Conservation (phyloP, 495 filamentous ascomycete genomes). For the Penicillium canescens region DNA sequence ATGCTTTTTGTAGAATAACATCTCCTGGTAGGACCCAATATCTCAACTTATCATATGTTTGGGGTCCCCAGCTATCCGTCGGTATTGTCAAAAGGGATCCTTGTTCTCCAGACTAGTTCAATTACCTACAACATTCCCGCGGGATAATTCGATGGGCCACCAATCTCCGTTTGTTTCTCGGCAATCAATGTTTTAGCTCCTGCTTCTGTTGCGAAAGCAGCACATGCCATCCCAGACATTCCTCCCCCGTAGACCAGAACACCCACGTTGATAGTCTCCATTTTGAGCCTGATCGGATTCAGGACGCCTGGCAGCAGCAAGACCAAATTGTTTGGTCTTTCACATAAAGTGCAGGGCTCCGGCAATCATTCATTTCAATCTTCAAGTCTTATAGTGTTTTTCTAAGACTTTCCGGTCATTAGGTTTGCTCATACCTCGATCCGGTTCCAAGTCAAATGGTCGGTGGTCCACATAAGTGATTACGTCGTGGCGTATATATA, state of each 20-base stretch:
- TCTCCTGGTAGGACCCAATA: constrained; percentile 28
- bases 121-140: constrained; percentile 29
- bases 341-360: no score
- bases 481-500: no score
- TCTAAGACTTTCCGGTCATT: no score
- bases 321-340: no score
- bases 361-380: no score
- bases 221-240: constrained; percentile 33
- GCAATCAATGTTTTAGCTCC: constrained; percentile 23
- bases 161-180: constrained; percentile 23
- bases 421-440: no score
- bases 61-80: constrained; percentile 22
- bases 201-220: constrained; percentile 24
- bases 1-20: constrained; percentile 22
- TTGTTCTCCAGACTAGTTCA: background rate
- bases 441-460: no score
- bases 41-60: constrained; percentile 21
- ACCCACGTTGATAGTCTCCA: constrained; percentile 25
- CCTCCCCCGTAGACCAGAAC: constrained; percentile 28
- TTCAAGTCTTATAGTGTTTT: no score
- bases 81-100: background rate
- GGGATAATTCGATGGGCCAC: constrained; percentile 27
- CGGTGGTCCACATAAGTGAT: no score
- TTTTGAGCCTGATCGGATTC: constrained; percentile 4
- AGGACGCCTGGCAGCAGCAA: no score